Percentiles rank a stretch among this genome's conserved stretches.
Evolutionary conservation across 164 flowering plant species (phyloP).

Genomic region (Cinnamomum micranthum): DNA sequence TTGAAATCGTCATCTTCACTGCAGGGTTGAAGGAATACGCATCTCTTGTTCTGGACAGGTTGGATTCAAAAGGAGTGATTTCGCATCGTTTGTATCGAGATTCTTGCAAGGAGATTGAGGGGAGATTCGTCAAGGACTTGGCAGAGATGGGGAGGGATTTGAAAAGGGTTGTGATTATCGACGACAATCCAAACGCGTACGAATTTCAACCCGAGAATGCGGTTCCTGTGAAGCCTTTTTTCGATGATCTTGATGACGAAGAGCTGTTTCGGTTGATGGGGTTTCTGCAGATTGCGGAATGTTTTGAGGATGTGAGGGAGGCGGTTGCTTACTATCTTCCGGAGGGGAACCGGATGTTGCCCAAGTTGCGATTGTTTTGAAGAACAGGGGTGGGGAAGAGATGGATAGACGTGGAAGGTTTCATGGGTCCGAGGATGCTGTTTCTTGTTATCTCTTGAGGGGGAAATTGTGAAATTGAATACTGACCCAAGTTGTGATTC

Average conservation of each 20-base stretch:
- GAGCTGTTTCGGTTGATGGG: conserved; percentile 47
- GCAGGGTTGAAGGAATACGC: conserved; percentile 85
- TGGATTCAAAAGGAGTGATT: conserved; percentile 49
- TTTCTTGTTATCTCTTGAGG: no score
- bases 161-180: conserved; percentile 59
- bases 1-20: conserved; percentile 76
- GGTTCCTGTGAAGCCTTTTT: conserved; percentile 54
- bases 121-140: conserved; percentile 78
- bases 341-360: neutral
- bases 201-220: conserved; percentile 68
- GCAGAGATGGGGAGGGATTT: conserved; percentile 66
- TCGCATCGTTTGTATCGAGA: conserved; percentile 72
- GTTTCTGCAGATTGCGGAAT: conserved; percentile 40
- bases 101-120: conserved; percentile 59
- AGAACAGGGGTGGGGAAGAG: no score
- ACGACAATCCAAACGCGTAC: conserved; percentile 75
- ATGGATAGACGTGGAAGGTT: no score
- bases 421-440: no score
- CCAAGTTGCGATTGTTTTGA: no score
- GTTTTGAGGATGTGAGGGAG: conserved; percentile 66
- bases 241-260: conserved; percentile 49
- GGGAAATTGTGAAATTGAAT: no score
- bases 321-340: conserved; percentile 38
- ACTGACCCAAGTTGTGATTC: no score
- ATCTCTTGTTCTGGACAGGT: conserved; percentile 53